Conservation (phyloP, 2,329 filamentous ascomycete species). For the Passalora sequoiae region DNA sequence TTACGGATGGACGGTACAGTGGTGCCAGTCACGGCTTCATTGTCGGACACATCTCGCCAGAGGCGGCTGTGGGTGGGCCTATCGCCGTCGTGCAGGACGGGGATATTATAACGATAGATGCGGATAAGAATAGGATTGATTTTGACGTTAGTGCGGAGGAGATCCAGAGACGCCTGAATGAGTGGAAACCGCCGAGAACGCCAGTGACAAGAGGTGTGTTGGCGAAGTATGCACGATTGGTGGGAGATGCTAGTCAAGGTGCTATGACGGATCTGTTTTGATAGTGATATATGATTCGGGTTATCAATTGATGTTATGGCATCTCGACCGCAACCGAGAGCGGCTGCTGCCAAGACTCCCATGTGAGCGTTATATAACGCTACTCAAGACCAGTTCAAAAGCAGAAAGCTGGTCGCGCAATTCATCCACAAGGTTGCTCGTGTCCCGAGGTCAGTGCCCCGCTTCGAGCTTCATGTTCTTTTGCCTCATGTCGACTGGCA, state of each 20-base stretch:
- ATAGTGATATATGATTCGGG: background rate
- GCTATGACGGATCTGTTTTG: constrained; percentile 75
- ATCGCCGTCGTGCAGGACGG: constrained; percentile 77
- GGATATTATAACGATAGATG: constrained; percentile 81
- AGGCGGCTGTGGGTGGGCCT: constrained; percentile 82
- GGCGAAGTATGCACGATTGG: constrained; percentile 83
- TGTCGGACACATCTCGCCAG: constrained; percentile 86
- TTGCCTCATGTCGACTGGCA: too few species aligned
- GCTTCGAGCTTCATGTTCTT: too few species aligned
- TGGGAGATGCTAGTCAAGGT: constrained; percentile 86
- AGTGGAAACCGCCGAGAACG: constrained; percentile 66
- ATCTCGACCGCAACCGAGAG: too few species aligned
- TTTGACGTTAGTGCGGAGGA: constrained; percentile 71
- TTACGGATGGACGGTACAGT: constrained; percentile 86
- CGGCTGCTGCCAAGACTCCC: too few species aligned
- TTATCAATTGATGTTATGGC: too few species aligned
- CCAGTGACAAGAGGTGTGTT: constrained; percentile 75
- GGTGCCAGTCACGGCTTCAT: constrained; percentile 90
- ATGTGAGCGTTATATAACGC: too few species aligned
- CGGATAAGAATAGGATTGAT: constrained; percentile 64
- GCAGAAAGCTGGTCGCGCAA: too few species aligned
- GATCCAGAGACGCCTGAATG: constrained; percentile 56
- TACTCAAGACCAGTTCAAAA: too few species aligned
- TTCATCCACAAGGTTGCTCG: too few species aligned
- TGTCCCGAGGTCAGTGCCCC: too few species aligned